phyloP scores from a whole-genome alignment of 768 basidiomycete genomes.

The Rhodotorula babjevae region DNA sequence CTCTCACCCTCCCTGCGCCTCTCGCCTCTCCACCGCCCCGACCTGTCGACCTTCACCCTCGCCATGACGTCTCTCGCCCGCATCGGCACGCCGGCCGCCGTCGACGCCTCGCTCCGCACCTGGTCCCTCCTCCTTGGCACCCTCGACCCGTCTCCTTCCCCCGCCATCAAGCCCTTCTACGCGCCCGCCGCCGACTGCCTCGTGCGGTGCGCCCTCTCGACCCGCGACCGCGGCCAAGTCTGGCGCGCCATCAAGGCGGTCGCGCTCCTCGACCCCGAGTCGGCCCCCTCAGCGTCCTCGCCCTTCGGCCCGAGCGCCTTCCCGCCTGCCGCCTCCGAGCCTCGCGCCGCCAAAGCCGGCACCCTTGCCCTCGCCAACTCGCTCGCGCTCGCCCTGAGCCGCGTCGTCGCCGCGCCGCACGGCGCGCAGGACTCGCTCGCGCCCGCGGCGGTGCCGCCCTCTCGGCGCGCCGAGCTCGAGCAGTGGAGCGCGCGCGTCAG shows the following conservation, averaged over 20 bases:
- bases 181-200: background rate
- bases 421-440: background rate
- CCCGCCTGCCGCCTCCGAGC: too few species aligned
- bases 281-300: background rate
- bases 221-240: slow-evolving; percentile 9
- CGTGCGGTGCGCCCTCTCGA: background rate
- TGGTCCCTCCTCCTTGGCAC: background rate
- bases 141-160: background rate
- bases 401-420: background rate
- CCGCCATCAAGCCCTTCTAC: background rate
- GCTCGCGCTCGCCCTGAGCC: background rate
- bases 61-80: background rate
- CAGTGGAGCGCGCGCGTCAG: background rate
- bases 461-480: background rate
- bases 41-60: slow-evolving; percentile 2
- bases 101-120: background rate
- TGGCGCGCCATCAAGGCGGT: slow-evolving; percentile 21
- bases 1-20: background rate
- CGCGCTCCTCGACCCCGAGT: background rate
- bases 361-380: background rate
- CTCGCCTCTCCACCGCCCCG: background rate
- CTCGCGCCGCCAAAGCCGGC: background rate
- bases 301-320: background rate
- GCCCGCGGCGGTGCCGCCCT: background rate
- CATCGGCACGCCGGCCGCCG: background rate